Percentiles rank a stretch among this genome's conserved stretches.
phyloP scores from a whole-genome alignment of 225 moss, liverwort and hornwort genomes.

The Sphagnum contortum region DNA sequence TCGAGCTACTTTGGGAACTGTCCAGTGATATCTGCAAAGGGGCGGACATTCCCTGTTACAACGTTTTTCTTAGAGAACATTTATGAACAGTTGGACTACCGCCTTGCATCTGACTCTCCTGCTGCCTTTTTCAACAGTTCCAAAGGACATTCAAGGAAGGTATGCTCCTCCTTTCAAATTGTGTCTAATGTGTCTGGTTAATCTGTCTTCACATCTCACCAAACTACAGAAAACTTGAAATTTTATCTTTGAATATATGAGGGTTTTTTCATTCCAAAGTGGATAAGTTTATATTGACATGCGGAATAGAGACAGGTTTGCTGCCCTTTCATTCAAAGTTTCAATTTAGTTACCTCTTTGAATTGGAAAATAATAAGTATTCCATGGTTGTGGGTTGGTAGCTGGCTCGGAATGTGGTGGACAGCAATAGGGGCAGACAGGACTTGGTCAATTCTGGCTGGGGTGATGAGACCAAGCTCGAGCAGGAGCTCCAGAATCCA shows the following conservation, averaged over 20 bases:
- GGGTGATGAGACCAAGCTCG: conserved; percentile 89
- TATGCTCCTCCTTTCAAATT: conserved; percentile 14
- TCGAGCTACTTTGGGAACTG: conserved; percentile 81
- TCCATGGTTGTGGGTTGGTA: conserved; percentile 4
- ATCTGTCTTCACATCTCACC: too few species aligned
- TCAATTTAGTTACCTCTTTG: too few species aligned
- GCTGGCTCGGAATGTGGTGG: conserved; percentile 67
- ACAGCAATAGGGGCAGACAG: conserved; percentile 90
- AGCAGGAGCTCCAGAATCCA: conserved; percentile 67
- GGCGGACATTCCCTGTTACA: conserved; percentile 89
- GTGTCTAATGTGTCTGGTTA: too few species aligned
- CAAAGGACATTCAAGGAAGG: conserved; percentile 72
- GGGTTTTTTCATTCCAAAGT: too few species aligned
- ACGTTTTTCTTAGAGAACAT: conserved; percentile 79
- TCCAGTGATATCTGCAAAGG: conserved; percentile 85
- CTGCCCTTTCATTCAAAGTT: too few species aligned
- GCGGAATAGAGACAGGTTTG: too few species aligned
- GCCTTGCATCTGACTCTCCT: conserved; percentile 86
- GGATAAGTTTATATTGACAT: too few species aligned
- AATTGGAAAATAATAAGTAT: too few species aligned
- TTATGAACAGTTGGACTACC: conserved; percentile 83
- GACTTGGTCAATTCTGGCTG: conserved; percentile 81
- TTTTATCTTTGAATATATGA: too few species aligned
- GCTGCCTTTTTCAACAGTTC: conserved; percentile 71
- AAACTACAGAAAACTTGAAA: too few species aligned